Percentiles rank a stretch among this genome's conserved stretches.
phyloP scores from a whole-genome alignment of 1,139 yeast genomes.

The Zygoascus sp. region DNA sequence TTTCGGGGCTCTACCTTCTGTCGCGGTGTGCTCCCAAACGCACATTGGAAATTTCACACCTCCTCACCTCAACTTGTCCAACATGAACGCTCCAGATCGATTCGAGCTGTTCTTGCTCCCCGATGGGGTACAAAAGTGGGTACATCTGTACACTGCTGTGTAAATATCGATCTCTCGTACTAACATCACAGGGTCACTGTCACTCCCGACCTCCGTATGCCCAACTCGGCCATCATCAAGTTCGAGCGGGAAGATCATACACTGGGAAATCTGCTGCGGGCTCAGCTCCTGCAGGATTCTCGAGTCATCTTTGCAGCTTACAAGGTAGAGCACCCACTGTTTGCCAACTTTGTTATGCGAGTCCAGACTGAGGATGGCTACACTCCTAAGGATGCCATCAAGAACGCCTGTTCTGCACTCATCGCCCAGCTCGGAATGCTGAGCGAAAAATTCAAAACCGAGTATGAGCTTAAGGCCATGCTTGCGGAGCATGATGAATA shows the following conservation, averaged over 20 bases:
- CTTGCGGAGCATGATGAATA: constrained; percentile 35
- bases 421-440: constrained; percentile 73
- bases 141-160: background rate
- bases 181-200: constrained; percentile 53
- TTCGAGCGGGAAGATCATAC: constrained; percentile 98
- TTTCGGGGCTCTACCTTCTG: background rate
- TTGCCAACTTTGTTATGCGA: constrained; percentile 90
- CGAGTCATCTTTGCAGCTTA: constrained; percentile 93
- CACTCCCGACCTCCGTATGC: constrained; percentile 91
- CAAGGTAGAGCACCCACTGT: constrained; percentile 95
- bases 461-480: constrained; percentile 87
- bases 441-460: constrained; percentile 75
- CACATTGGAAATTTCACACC: background rate
- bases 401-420: constrained; percentile 79
- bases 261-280: constrained; percentile 79
- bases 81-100: constrained; percentile 98
- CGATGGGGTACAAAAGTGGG: constrained; percentile 76
- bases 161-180: background rate
- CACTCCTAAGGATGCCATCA: constrained; percentile 84
- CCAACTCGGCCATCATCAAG: constrained; percentile 87
- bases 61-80: background rate
- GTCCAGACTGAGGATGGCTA: constrained; percentile 95
- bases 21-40: background rate
- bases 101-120: constrained; percentile 93
- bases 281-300: constrained; percentile 79